Percentiles rank a stretch among this genome's conserved stretches.
Conservation (phyloP, 805 yeast genomes). For the Yamadazyma nakazawae region DNA sequence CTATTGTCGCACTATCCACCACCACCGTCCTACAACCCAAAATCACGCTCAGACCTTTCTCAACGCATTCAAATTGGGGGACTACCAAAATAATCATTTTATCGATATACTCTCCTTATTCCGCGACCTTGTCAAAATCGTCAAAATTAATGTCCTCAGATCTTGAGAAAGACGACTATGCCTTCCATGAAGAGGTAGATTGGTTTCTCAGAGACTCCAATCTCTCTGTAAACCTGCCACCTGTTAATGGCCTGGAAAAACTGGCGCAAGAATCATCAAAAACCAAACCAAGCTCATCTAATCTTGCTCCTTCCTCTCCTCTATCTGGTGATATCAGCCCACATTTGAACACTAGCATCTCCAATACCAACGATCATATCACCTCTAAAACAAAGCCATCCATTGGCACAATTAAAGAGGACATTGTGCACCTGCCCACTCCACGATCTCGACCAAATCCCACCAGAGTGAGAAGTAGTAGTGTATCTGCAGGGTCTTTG, state of each 20-base stretch:
- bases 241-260: not conserved
- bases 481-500: not conserved
- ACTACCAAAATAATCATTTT: not conserved
- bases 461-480: not conserved
- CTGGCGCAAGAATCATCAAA: not conserved
- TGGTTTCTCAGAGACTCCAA: conserved; percentile 46
- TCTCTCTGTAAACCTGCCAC: not conserved
- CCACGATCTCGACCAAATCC: not conserved
- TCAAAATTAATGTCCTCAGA: conserved; percentile 1
- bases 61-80: too few relatives aligned
- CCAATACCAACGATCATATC: conserved; percentile 31
- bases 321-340: conserved; percentile 1
- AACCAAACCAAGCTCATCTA: not conserved
- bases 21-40: too few relatives aligned
- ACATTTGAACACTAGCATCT: conserved; percentile 25
- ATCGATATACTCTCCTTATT: not conserved
- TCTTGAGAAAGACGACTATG: conserved; percentile 1
- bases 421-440: conserved; percentile 10
- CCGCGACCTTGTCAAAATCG: not conserved
- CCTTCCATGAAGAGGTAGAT: conserved; percentile 41
- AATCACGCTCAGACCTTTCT: too few relatives aligned
- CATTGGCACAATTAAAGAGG: conserved; percentile 22
- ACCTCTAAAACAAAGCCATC: conserved; percentile 32
- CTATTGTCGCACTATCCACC: too few relatives aligned
- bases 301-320: not conserved